These are phyloP conservation scores for Fusarium temperatum DNA, from an alignment of 2,329 filamentous ascomycete species.

Conservation along the genomic window DNA sequence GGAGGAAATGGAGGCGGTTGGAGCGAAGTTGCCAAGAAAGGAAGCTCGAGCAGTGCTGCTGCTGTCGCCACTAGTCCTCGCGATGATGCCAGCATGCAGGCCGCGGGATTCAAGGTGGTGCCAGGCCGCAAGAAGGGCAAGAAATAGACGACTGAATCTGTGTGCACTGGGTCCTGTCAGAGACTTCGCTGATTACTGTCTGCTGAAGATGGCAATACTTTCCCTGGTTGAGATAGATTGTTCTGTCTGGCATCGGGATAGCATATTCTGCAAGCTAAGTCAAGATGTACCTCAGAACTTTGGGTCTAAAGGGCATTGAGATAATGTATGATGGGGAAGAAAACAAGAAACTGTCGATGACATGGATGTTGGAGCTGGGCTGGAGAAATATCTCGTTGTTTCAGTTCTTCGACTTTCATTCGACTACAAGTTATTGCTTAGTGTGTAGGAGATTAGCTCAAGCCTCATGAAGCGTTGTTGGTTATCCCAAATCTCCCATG, in stretches of 20 bases:
- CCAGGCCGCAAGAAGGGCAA: conserved; percentile 91
- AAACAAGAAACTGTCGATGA: background rate
- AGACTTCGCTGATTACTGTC: conserved; percentile 1
- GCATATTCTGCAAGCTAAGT: background rate
- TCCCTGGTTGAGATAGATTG: background rate
- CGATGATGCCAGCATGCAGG: conserved; percentile 54
- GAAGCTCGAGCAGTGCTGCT: conserved; percentile 53
- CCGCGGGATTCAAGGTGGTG: conserved; percentile 86
- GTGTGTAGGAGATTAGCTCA: conserved; percentile 10
- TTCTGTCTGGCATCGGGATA: background rate
- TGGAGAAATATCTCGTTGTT: conserved; percentile 3
- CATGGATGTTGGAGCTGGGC: background rate
- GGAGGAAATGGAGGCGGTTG: conserved; percentile 73
- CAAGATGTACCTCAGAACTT: background rate
- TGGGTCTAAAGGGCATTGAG: background rate
- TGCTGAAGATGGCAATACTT: background rate
- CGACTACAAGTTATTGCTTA: conserved; percentile 12
- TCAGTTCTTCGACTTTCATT: conserved; percentile 6
- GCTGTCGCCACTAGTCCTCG: conserved; percentile 50
- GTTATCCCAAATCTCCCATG: background rate
- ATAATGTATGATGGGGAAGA: background rate
- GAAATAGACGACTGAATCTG: conserved; percentile 59
- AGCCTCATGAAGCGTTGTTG: conserved; percentile 3
- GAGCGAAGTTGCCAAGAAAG: conserved; percentile 98
- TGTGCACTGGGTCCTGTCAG: background rate